Conservation (phyloP, 805 yeast genomes). For the Yarrowia hollandica region DNA sequence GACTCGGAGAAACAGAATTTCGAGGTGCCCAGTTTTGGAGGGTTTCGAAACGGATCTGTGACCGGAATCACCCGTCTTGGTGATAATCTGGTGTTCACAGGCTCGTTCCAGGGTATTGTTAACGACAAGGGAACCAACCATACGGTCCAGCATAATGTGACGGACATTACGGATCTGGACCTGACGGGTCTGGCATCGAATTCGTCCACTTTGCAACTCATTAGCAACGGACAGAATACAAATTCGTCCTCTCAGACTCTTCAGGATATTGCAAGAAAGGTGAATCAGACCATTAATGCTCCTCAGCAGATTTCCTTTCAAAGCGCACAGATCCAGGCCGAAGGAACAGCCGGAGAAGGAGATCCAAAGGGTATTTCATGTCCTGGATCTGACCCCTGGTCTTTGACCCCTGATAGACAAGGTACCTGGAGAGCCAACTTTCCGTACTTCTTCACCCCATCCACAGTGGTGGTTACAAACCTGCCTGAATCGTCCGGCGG, state of each 20-base stretch:
- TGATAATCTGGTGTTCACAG: constrained; percentile 71
- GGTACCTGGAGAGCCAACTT: constrained; percentile 69
- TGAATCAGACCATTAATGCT: constrained; percentile 48
- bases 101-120: constrained; percentile 66
- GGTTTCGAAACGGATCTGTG: constrained; percentile 67
- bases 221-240: constrained; percentile 31
- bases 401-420: constrained; percentile 46
- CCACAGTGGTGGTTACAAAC: constrained; percentile 71
- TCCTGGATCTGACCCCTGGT: constrained; percentile 58
- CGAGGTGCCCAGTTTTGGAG: constrained; percentile 63
- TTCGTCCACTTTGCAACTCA: background rate
- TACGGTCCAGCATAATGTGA: constrained; percentile 9
- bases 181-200: constrained; percentile 25
- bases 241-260: constrained; percentile 58
- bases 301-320: constrained; percentile 35
- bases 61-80: constrained; percentile 57
- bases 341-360: constrained; percentile 32
- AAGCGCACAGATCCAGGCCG: constrained; percentile 35
- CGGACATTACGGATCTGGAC: constrained; percentile 28
- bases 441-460: constrained; percentile 60
- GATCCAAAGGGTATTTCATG: constrained; percentile 51
- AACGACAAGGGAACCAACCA: constrained; percentile 44
- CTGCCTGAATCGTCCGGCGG: constrained; percentile 53
- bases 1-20: constrained; percentile 49
- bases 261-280: constrained; percentile 37